Conservation (phyloP, 2,329 filamentous ascomycete species). For the Neonectria punicea region DNA sequence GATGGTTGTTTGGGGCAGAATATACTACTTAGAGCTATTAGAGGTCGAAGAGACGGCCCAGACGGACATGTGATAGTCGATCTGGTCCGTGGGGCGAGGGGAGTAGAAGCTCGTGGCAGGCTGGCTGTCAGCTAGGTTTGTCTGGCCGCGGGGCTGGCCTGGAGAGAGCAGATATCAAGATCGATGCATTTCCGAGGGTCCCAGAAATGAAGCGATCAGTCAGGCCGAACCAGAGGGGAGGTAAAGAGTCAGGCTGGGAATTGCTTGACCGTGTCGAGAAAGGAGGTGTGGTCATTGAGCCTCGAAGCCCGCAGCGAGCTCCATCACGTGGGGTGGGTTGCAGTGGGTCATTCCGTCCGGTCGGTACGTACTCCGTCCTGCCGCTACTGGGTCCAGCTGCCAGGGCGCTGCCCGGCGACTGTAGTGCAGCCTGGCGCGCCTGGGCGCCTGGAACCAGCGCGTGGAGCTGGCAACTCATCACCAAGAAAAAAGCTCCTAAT, state of each 20-base stretch:
- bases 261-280: constrained; percentile 26
- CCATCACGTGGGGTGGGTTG: constrained; percentile 41
- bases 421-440: constrained; percentile 19
- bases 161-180: constrained; percentile 16
- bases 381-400: neutral
- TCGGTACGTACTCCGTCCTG: constrained; percentile 21
- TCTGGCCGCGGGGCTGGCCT: constrained; percentile 15
- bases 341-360: constrained; percentile 29
- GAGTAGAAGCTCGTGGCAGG: constrained; percentile 21
- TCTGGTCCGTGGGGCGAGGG: constrained; percentile 34
- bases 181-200: constrained; percentile 10
- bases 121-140: constrained; percentile 19
- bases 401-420: neutral
- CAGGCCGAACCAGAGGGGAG: constrained; percentile 4
- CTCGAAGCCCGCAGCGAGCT: constrained; percentile 33
- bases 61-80: constrained; percentile 36
- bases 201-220: constrained; percentile 9
- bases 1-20: constrained; percentile 9
- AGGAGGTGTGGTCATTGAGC: constrained; percentile 32
- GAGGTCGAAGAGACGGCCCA: constrained; percentile 7
- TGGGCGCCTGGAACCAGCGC: constrained; percentile 25
- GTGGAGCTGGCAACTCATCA: constrained; percentile 29
- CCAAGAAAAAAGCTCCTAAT: constrained; percentile 45
- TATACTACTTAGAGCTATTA: constrained; percentile 18
- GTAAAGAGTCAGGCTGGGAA: constrained; percentile 16